These are phyloP conservation scores for Funneliformis geosporum DNA, from an alignment of 192 early-diverging fungal species.

Conservation along the genomic window DNA sequence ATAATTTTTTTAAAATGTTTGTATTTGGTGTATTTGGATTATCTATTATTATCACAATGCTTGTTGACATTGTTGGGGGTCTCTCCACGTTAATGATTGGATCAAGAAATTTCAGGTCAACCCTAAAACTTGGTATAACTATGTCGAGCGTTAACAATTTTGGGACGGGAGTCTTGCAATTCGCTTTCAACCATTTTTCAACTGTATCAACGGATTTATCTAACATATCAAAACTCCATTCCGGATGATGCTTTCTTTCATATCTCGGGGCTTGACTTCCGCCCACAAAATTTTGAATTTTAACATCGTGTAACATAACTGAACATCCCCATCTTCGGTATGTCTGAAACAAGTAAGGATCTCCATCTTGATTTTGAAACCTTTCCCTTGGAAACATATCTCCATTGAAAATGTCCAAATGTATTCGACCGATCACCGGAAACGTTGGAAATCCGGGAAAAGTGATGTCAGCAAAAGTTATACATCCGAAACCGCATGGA, in stretches of 20 bases:
- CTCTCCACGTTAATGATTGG: constrained; percentile 12
- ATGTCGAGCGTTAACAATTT: constrained; percentile 8
- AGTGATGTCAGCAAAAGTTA: not conserved
- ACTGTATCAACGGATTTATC: not conserved
- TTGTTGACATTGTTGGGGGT: not conserved
- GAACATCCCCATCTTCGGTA: constrained; percentile 23
- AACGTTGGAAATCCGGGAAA: constrained; percentile 28
- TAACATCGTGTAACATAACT: not conserved
- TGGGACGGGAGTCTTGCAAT: not conserved
- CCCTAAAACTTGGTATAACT: constrained; percentile 8
- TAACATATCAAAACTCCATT: constrained; percentile 9
- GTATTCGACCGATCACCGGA: not conserved
- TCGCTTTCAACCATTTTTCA: constrained; percentile 5
- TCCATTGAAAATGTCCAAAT: constrained; percentile 23
- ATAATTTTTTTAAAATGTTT: not conserved
- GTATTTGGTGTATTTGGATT: constrained; percentile 10
- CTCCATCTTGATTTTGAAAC: constrained; percentile 27
- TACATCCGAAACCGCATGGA: constrained; percentile 9
- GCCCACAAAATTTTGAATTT: not conserved
- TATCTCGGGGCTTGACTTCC: not conserved
- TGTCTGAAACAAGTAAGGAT: constrained; percentile 16
- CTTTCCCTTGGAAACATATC: not conserved
- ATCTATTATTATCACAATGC: not conserved
- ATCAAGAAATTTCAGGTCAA: constrained; percentile 5
- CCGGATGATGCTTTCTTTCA: not conserved